Evolutionary conservation across 495 filamentous ascomycete genomes (phyloP), one percentile per base, ranked within the genome.

Genomic region (Tetracladium setigerum): DNA sequence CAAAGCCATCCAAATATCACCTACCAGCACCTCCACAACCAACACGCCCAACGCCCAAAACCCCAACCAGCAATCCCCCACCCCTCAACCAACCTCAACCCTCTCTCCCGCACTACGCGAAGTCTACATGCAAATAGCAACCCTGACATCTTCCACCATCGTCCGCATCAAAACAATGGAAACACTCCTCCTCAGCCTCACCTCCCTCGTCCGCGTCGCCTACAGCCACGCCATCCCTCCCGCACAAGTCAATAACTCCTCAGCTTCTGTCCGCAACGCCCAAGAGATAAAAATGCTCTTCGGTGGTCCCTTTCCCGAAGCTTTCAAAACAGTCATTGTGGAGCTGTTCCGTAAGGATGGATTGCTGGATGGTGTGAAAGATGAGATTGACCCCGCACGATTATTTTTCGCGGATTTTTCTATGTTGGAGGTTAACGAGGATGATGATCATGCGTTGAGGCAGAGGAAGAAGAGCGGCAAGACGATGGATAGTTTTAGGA

Each of bases 211-310:
- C 48, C 64, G 67, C 4, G 54, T 67, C 13, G 68, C 69, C 15
- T 79, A 80, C 52, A 56, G 64, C 30, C 53, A 60, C 15, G 55
- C 61, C 5, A 59, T 59, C 38, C 41, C 55, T 8, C 65, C 69
- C 13, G 24, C 48, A 6, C 38, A 49, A n/a, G 49, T 38, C 37
- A 49, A 49, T 13, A 31, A 22, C 10, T 14, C 31, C 3, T 47
- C 53, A 6, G 53, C 49, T 11, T 54, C 51, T 15, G 37, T 39
- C 1, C 52, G 57, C 30, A 60, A 60, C 34, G 41, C 47, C 35
- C 64, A 61, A 32, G 73, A 77, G 54, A 64, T 74, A 1, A 64
- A 68, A 34, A 69, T 77, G 68, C 62, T 76, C 16, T 59, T 75
- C 19, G 65, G 65, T 0, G 61, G 60, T 7, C 59, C 63, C 30